phyloP scores from a whole-genome alignment of 805 yeast species.

The Saturnispora sanitii region DNA sequence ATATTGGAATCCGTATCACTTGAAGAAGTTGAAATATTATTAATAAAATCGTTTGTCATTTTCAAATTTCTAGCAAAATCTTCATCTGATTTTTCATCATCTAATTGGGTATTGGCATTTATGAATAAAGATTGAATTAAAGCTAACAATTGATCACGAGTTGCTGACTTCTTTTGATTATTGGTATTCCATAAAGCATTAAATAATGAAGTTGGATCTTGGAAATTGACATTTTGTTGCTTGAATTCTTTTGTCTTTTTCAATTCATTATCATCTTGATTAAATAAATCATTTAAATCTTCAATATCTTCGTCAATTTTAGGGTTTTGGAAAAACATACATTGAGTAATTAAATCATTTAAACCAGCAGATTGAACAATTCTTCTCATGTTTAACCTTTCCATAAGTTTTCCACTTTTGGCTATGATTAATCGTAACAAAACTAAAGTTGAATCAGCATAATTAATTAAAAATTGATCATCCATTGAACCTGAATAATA shows the following conservation, averaged over 20 bases:
- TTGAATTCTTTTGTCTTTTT: slow-evolving; percentile 29
- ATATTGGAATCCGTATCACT: slow-evolving; percentile 55
- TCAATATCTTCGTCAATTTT: slow-evolving; percentile 35
- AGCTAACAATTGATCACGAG: slow-evolving; percentile 49
- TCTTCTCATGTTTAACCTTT: slow-evolving; percentile 39
- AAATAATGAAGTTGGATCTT: slow-evolving; percentile 64
- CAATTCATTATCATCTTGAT: slow-evolving; percentile 33
- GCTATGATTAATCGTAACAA: slow-evolving; percentile 40
- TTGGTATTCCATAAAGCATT: slow-evolving; percentile 46
- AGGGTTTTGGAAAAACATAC: slow-evolving; percentile 32
- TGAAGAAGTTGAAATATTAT: slow-evolving; percentile 43
- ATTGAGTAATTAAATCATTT: slow-evolving; percentile 27
- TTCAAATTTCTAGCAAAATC: slow-evolving; percentile 44
- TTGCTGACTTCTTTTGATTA: slow-evolving; percentile 48
- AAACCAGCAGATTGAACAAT: slow-evolving; percentile 35
- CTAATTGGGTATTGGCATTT: slow-evolving; percentile 31
- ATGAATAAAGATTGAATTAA: slow-evolving; percentile 58
- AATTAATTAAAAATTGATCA: slow-evolving; percentile 51
- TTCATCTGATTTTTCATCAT: slow-evolving; percentile 21
- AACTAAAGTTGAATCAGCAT: slow-evolving; percentile 41
- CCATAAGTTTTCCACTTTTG: slow-evolving; percentile 29
- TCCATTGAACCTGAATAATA: slow-evolving; percentile 43
- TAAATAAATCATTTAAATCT: slow-evolving; percentile 31
- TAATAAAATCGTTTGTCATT: slow-evolving; percentile 45
- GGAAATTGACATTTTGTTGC: slow-evolving; percentile 43